Conservation (phyloP, 169 alveolate species). For the Cryptosporidium parvum region DNA sequence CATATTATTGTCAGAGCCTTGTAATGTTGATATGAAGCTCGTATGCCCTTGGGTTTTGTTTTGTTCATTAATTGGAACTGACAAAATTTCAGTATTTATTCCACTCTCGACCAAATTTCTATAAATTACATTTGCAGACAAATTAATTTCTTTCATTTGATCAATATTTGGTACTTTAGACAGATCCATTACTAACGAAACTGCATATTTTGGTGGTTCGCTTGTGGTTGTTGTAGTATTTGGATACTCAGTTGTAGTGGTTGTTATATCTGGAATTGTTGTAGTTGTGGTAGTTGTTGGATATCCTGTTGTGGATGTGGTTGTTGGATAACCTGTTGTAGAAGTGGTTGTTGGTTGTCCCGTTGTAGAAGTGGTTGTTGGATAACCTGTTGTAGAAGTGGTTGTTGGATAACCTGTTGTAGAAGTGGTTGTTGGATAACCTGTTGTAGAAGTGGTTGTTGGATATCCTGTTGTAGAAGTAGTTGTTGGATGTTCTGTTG, state of each 20-base stretch:
- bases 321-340: not conserved
- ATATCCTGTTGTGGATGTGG: slow-evolving; percentile 6
- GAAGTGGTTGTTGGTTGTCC: too few species aligned
- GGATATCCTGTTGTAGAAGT: not conserved
- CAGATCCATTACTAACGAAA: slow-evolving; percentile 66
- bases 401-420: not conserved
- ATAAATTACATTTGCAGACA: slow-evolving; percentile 62
- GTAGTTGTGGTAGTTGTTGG: slow-evolving; percentile 14
- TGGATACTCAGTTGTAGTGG: not conserved
- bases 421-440: not conserved
- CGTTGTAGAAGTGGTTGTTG: slow-evolving; percentile 2
- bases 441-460: slow-evolving; percentile 21
- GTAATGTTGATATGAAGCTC: slow-evolving; percentile 33
- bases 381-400: not conserved
- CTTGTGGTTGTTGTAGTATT: slow-evolving; percentile 20
- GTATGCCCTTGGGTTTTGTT: slow-evolving; percentile 11
- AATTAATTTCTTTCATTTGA: slow-evolving; percentile 60
- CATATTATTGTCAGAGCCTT: slow-evolving; percentile 1
- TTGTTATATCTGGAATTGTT: not conserved
- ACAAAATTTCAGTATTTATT: slow-evolving; percentile 44
- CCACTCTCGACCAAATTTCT: slow-evolving; percentile 63
- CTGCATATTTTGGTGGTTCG: slow-evolving; percentile 61
- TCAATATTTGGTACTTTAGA: slow-evolving; percentile 66
- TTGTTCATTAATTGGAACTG: slow-evolving; percentile 34
- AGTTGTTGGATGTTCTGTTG: not conserved